Base-by-base conservation (phyloP, 345 rosid genomes). In the Sisymbrium irio region DNA sequence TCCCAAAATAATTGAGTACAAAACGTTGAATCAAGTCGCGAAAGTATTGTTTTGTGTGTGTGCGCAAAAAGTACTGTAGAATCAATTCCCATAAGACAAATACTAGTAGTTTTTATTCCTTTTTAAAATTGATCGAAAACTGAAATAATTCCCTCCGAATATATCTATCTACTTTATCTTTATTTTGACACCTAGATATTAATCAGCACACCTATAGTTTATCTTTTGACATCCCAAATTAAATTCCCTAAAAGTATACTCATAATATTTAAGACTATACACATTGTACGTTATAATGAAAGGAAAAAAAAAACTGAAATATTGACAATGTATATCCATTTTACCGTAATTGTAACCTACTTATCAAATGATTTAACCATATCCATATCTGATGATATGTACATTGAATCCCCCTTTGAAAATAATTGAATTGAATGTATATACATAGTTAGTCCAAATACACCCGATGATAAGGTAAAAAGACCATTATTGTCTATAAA, bases 1-100 rank as follows among this genome's bases (percentile, higher is more conserved):
- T 57, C 30, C 35, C 65, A 36, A 36, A n/a, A 36, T 73, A 25
- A 27, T 46, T 65, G 66, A 36, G 64, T 41, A 63, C 63, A 20
- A 18, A 19, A 39, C 20, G 14, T 50, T 53, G 35, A 71, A 61
- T 71, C 53, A 62, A 37, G 44, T 39, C 41, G 41, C 15, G n/a
- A 49, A 9, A 3, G 45, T 54, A 10, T 35, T 50, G 11, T 9
- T 20, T 11, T 22, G 14, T 22, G 56, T 19, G 56, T 22, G 15
- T 27, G 12, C 5, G 28, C n/a, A 20, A 49, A 50, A 50, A 41
- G n/a, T 2, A 46, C 36, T 20, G 17, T 14, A 35, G 72, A 41
- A 56, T 73, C 49, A 40, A 55, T 64, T 73, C 77, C 27, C 22
- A 33, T n/a, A 0, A 18, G 6, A 9, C 42, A 33, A 14, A 53